Evolutionary conservation across 2,329 filamentous ascomycete species (phyloP), one percentile per base, ranked within the genome.

Genomic region (Lachnellula cervina): DNA sequence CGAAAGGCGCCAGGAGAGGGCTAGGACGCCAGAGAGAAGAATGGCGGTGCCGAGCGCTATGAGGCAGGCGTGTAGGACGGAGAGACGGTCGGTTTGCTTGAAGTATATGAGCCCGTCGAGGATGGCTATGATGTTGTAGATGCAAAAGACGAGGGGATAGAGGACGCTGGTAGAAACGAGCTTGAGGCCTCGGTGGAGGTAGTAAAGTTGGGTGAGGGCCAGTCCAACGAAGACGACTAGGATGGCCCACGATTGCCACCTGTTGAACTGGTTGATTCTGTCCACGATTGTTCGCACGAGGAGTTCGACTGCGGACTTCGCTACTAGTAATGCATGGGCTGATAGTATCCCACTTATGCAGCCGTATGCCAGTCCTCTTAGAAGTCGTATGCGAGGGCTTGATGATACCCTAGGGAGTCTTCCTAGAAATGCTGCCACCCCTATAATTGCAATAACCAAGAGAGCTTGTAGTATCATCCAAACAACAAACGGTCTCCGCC

Each of bases 111-210:
- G 80, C 34, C 94, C 94, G 73, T 99, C 94, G 64, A 97, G 78
- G 64, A 99, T 99, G 62, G 94, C 94, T 68, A 97, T 92, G 68
- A 99, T 96, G 78, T 99, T 99, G 80, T 97, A 99, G 62, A 97
- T 84, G 79, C 94, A 99, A 74, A 99, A 99, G 40, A 97, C 92
- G 65, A 97, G 86, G 5, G 94, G 94, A 72, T 99, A 99, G 63
- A 99, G 80, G 59, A 97, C 88, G 66, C 90, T 96, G 21, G 94
- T 97, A 53, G 92, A 97, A 71, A 95, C 91, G 51, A 99, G 80
- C 73, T 96, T 96, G 60, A 99, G 80, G 52, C 94, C 94, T 44
- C 90, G 84, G 70, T 99, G 94, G 58, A 99, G 83, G 72, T 95
- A 97, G 74, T 96, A 99, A 5, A 99, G 81, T 72, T 99, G 94